These are phyloP conservation scores for Perilla frutescens DNA, from an alignment of 257 asterid species.

Conservation along the genomic window DNA sequence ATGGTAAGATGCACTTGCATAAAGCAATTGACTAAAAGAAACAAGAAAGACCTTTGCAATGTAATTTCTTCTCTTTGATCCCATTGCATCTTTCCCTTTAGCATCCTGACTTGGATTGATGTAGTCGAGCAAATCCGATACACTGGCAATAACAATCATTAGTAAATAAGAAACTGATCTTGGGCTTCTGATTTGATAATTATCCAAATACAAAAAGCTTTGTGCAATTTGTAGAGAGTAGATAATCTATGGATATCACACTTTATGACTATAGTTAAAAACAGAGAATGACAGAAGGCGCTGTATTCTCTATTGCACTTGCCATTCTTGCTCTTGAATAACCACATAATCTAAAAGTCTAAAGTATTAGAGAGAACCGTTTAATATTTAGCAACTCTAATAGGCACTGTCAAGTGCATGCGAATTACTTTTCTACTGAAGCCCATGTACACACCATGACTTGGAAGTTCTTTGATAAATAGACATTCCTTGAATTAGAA, in stretches of 20 bases:
- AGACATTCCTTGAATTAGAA: constrained; percentile 16
- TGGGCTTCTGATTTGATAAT: constrained; percentile 23
- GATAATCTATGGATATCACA: background rate
- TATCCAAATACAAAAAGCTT: constrained; percentile 1
- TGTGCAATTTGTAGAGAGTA: constrained; percentile 15
- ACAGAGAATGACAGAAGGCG: background rate
- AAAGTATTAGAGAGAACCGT: background rate
- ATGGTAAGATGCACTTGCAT: constrained; percentile 23
- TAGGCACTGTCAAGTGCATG: background rate
- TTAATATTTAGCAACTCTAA: background rate
- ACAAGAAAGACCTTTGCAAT: constrained; percentile 63
- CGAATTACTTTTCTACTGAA: background rate
- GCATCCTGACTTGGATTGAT: constrained; percentile 81
- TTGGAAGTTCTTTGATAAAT: background rate
- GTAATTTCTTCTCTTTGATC: constrained; percentile 71
- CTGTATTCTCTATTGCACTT: background rate
- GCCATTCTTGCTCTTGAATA: background rate
- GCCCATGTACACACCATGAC: background rate
- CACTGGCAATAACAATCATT: constrained; percentile 56
- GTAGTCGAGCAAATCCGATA: constrained; percentile 93
- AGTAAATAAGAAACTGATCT: constrained; percentile 21
- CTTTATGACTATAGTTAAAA: background rate
- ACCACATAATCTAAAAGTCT: background rate
- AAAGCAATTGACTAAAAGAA: constrained; percentile 28
- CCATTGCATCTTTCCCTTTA: constrained; percentile 73